These are phyloP conservation scores for Talaromyces sp. DNA, from an alignment of 2,329 filamentous ascomycete genomes.

Conservation along the genomic window DNA sequence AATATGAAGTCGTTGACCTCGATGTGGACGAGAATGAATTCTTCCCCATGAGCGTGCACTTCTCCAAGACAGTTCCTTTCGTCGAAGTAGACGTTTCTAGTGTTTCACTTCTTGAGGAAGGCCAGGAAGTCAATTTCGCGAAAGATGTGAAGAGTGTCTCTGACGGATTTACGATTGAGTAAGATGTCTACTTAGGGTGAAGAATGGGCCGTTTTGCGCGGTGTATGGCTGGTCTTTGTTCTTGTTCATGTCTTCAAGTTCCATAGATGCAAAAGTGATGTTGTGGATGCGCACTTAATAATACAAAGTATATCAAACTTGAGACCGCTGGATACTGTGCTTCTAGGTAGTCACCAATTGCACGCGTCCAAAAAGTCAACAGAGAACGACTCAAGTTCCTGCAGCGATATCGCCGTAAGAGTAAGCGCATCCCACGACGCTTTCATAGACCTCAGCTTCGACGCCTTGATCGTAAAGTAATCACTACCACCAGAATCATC, in stretches of 20 bases:
- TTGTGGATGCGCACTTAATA: conserved; percentile 7
- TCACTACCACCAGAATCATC: conserved; percentile 1
- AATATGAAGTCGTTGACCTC: conserved; percentile 85
- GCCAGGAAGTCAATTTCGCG: conserved; percentile 43
- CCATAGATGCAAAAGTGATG: conserved; percentile 13
- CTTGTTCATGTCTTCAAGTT: background rate
- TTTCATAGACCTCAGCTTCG: conserved; percentile 5
- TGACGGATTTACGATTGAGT: conserved; percentile 47
- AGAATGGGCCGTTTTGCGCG: conserved; percentile 3
- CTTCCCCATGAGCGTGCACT: conserved; percentile 93
- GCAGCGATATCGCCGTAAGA: background rate
- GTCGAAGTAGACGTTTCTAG: conserved; percentile 79
- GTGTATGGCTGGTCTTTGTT: conserved; percentile 14
- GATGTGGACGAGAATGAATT: conserved; percentile 89
- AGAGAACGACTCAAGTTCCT: conserved; percentile 7
- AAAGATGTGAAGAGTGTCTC: conserved; percentile 46
- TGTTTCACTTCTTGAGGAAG: conserved; percentile 45
- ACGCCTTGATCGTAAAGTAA: conserved; percentile 12
- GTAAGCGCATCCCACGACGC: conserved; percentile 8
- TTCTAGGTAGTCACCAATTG: background rate
- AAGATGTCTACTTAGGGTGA: conserved; percentile 21
- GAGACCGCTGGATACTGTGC: background rate
- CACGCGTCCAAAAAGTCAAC: conserved; percentile 2
- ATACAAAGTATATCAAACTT: conserved; percentile 1
- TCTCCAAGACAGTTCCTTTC: conserved; percentile 80